A percentile compares a stretch with the other conserved stretches of the same genome.
Evolutionary conservation across 495 filamentous ascomycete genomes (phyloP).

Genomic region (Chaetomium fimeti): DNA sequence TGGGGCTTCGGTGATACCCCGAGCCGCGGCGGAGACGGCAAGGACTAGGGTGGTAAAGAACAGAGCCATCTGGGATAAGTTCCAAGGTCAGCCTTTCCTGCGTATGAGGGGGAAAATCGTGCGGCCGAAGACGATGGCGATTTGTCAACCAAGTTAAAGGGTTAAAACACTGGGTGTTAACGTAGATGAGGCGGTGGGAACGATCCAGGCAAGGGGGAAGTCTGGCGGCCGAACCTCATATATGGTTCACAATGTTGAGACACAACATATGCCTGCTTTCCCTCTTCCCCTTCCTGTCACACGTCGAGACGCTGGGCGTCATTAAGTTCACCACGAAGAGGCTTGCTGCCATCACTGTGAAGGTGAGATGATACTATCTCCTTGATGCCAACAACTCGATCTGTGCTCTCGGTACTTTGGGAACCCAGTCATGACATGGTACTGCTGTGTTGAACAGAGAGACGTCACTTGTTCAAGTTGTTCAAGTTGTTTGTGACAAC

Average conservation of each 20-base stretch:
- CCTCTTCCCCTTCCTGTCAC: not conserved
- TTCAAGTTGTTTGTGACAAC: not conserved
- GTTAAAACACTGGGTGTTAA: too few species aligned
- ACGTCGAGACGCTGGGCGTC: not conserved
- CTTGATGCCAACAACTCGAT: not conserved
- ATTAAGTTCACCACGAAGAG: not conserved
- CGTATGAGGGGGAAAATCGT: not conserved
- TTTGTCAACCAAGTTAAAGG: too few species aligned
- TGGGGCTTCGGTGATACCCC: conserved; percentile 11
- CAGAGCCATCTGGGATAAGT: not conserved
- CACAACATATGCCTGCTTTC: not conserved
- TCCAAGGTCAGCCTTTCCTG: not conserved
- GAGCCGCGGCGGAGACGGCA: conserved; percentile 9
- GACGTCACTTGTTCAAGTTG: not conserved
- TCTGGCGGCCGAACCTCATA: not conserved
- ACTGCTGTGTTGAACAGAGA: not conserved
- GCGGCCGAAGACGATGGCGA: too few species aligned
- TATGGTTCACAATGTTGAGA: not conserved
- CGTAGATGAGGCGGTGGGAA: too few species aligned
- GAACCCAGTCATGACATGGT: not conserved
- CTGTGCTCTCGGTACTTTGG: not conserved
- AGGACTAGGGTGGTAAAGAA: not conserved
- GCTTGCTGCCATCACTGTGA: not conserved
- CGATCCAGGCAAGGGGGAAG: too few species aligned
- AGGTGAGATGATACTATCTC: not conserved